Percentiles rank a stretch among this genome's conserved stretches.
phyloP scores from a whole-genome alignment of 768 basidiomycete species.

The Tricholoma flavovirens region DNA sequence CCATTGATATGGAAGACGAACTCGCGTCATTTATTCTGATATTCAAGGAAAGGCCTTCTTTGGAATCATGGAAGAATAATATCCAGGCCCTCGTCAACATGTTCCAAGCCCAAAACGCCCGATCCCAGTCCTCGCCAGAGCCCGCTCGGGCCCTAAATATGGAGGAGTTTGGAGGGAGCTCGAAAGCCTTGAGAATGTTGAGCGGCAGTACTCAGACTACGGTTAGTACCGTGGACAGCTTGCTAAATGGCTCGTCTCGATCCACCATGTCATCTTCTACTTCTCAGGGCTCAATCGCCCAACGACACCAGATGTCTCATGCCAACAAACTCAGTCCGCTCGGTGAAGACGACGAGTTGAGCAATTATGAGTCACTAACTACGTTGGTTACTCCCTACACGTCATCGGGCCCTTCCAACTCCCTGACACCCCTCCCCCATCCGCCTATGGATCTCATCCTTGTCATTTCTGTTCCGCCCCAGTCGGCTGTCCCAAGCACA shows the following conservation, averaged over 20 bases:
- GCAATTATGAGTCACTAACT: constrained; percentile 51
- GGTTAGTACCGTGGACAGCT: constrained; percentile 59
- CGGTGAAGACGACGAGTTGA: constrained; percentile 66
- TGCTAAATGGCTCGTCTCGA: constrained; percentile 59
- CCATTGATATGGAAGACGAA: constrained; percentile 98
- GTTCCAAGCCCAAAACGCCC: constrained; percentile 54
- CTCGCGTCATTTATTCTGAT: constrained; percentile 94
- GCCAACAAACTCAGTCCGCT: constrained; percentile 55
- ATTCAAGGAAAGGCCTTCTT: constrained; percentile 84
- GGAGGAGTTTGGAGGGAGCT: constrained; percentile 75
- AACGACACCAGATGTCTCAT: constrained; percentile 29
- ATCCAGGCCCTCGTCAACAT: constrained; percentile 73
- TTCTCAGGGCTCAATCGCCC: constrained; percentile 53
- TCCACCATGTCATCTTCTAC: constrained; percentile 74
- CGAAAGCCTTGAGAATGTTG: constrained; percentile 73
- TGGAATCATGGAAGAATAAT: constrained; percentile 84
- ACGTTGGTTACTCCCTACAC: constrained; percentile 65
- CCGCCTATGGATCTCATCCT: constrained; percentile 90
- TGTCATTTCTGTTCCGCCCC: constrained; percentile 81
- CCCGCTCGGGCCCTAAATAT: constrained; percentile 43
- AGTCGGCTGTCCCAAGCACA: constrained; percentile 65
- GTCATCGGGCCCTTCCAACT: constrained; percentile 72
- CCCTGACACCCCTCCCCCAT: constrained; percentile 75
- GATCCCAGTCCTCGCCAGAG: constrained; percentile 29
- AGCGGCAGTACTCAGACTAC: constrained; percentile 70